Conservation (phyloP, 106 monocot genomes). For the Phalaenopsis equestris region DNA sequence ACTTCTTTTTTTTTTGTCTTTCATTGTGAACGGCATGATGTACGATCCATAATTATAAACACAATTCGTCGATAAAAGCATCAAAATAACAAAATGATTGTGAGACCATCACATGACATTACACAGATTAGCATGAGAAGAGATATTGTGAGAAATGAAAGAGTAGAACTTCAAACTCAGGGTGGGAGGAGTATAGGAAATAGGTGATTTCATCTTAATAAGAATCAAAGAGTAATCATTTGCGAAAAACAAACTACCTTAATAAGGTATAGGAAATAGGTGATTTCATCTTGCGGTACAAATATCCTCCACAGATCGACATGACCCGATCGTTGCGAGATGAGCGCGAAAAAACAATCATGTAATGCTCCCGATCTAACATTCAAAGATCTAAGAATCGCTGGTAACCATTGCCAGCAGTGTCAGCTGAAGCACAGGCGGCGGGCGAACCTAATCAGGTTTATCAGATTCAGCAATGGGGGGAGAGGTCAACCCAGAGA, state of each 20-base stretch:
- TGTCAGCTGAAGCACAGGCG: too few species aligned
- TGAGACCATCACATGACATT: neutral
- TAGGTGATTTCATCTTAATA: neutral
- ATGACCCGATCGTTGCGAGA: neutral
- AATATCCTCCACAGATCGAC: slow-evolving; percentile 1
- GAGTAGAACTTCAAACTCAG: too few species aligned
- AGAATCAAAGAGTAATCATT: neutral
- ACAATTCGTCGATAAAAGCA: neutral
- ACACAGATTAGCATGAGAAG: neutral
- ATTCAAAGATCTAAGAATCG: too few species aligned
- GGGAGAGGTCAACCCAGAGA: too few species aligned
- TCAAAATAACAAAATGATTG: neutral
- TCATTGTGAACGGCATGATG: neutral
- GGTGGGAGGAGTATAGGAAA: neutral
- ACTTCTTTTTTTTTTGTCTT: neutral
- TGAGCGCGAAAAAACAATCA: neutral
- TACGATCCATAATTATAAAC: neutral
- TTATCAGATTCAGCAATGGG: too few species aligned
- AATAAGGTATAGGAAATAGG: neutral
- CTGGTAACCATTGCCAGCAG: too few species aligned
- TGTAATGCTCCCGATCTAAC: neutral
- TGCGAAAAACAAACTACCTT: neutral
- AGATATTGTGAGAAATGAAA: too few species aligned
- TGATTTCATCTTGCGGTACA: neutral
- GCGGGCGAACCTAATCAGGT: too few species aligned